These are phyloP conservation scores for Penicillium vulpinum DNA, from an alignment of 2,329 filamentous ascomycete genomes.

Conservation along the genomic window DNA sequence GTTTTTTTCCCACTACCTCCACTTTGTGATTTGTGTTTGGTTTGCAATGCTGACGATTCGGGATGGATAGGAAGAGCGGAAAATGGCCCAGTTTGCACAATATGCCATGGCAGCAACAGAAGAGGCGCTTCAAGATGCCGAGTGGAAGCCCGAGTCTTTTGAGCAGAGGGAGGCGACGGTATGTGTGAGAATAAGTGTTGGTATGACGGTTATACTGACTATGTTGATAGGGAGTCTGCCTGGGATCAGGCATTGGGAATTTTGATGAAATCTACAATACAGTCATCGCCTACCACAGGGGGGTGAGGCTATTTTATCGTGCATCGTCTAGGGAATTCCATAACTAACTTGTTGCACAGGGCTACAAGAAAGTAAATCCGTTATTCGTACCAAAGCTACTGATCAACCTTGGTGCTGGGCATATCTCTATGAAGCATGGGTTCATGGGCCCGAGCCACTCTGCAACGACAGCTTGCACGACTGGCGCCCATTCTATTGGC, in stretches of 20 bases:
- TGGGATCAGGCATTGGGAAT: constrained; percentile 94
- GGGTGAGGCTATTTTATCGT: constrained; percentile 52
- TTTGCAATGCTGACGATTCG: neutral
- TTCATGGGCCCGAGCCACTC: constrained; percentile 90
- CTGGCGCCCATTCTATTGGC: constrained; percentile 89
- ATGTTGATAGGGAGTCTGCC: constrained; percentile 70
- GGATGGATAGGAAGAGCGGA: constrained; percentile 60
- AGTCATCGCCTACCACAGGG: constrained; percentile 70
- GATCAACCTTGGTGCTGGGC: constrained; percentile 92
- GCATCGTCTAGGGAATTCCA: neutral
- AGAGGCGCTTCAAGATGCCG: constrained; percentile 82
- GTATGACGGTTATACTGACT: neutral
- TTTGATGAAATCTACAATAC: constrained; percentile 87
- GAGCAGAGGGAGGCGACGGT: constrained; percentile 71
- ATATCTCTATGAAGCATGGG: constrained; percentile 89
- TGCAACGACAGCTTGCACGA: constrained; percentile 92
- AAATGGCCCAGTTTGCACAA: constrained; percentile 89
- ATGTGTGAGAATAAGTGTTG: constrained; percentile 21
- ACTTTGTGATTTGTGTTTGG: neutral
- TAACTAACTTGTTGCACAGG: constrained; percentile 52
- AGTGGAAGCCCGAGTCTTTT: constrained; percentile 64
- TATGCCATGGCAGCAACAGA: constrained; percentile 84
- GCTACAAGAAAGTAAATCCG: constrained; percentile 89
- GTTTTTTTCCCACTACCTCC: constrained; percentile 4
- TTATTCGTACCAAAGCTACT: constrained; percentile 90